Conservation (phyloP, 192 early-diverging fungal genomes). For the Linnemannia schmuckeri region DNA sequence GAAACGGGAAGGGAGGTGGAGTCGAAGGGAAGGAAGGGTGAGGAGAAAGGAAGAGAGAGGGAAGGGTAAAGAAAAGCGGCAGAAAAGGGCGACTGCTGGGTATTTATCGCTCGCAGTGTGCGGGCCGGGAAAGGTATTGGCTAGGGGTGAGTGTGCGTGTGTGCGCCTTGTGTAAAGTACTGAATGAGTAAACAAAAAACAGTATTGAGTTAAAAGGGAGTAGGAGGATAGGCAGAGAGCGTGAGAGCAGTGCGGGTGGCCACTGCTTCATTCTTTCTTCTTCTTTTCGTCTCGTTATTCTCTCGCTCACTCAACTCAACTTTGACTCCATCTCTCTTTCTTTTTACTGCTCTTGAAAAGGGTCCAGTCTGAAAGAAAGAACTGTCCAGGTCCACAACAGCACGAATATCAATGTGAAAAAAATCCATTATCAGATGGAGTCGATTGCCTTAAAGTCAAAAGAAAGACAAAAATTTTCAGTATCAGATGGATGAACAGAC, state of each 20-base stretch:
- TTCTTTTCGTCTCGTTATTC: background rate
- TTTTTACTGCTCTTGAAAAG: conserved; percentile 15
- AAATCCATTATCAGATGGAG: conserved; percentile 21
- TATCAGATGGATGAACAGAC: background rate
- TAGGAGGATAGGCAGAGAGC: background rate
- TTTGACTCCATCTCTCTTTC: background rate
- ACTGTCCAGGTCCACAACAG: background rate
- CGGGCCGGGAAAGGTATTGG: background rate
- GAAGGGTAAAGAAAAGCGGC: conserved; percentile 1
- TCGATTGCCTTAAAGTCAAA: background rate
- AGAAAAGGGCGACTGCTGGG: background rate
- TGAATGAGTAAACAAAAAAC: background rate
- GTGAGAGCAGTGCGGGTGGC: background rate
- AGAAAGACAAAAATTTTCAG: background rate
- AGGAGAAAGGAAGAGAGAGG: background rate
- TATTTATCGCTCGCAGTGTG: conserved; percentile 2
- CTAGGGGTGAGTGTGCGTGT: background rate
- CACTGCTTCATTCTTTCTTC: background rate
- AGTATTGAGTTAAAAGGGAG: background rate
- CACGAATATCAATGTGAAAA: background rate
- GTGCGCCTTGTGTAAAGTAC: background rate
- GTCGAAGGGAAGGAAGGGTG: conserved; percentile 30
- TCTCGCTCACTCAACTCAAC: background rate
- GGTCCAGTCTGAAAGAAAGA: conserved; percentile 1
- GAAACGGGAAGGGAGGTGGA: conserved; percentile 26